Base-by-base conservation (phyloP, 495 filamentous ascomycete genomes). In the Bathelium albidoporum region DNA sequence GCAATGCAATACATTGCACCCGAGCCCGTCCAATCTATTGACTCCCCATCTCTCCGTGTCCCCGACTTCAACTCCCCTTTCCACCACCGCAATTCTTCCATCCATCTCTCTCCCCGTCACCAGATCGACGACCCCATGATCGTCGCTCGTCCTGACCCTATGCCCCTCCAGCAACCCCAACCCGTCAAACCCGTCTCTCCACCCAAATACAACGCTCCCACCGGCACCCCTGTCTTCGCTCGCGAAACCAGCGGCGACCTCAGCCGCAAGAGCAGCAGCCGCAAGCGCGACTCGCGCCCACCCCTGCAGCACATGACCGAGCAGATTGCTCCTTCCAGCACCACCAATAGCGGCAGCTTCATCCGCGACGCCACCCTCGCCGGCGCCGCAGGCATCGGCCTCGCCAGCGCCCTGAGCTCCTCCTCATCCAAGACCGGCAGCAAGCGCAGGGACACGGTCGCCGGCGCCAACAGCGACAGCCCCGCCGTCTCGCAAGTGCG, bases 81-180 rank as follows among this genome's bases (percentile, higher is more conserved):
- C 5, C 49, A 55, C 20, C 49, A 55, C 16, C 49, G 49, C 16
- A n/a, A 55, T 55, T 55, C 43, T n/a, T 64, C 68, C 10, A 66
- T 68, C 36, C 63, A 63, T 39, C 58, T 66, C 12, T 58, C 62
- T 2, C 49, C 49, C 9, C 49, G 49, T 20, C 49, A 55, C 20
- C 49, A 55, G 20, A 11, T 36, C 11, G 28, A 60, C 16, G 68
- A 70, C 24, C 62, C 65, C 31, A 41, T 66, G 1, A 45, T 66
- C 26, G 65, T 63, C 32, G 26, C 70, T 2, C 63, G 69, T n/a
- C 73, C 74, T 10, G 71, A 67, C 32, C 66, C 64, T 12, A 67
- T 72, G 5, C 66, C 64, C 11, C 60, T 78, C 1, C 72, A 77
- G 61, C 73, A 75, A 12, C 76, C 76, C 1, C 70, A 75, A 60